These are phyloP conservation scores for Durotheca rogersii DNA, from an alignment of 495 filamentous ascomycete genomes.

Conservation along the genomic window DNA sequence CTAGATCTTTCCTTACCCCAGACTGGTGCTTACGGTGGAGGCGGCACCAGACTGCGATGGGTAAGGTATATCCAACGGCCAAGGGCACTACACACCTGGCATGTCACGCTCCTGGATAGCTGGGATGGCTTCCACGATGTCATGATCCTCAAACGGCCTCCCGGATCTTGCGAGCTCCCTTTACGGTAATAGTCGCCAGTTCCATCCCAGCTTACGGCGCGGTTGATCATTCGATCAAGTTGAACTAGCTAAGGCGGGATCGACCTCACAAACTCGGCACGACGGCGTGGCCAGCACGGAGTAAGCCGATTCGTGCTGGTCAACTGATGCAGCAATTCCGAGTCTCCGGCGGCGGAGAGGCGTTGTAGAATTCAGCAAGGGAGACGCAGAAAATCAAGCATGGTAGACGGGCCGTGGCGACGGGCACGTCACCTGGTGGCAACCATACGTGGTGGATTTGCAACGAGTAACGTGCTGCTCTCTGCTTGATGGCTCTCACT, in stretches of 20 bases:
- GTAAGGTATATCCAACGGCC: constrained; percentile 30
- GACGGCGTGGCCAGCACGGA: constrained; percentile 4
- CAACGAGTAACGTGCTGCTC: constrained; percentile 9
- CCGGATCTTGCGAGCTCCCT: constrained; percentile 10
- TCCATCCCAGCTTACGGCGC: too few species aligned
- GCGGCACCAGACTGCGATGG: constrained; percentile 29
- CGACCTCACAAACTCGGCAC: constrained; percentile 7
- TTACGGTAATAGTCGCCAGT: too few species aligned
- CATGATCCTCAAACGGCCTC: constrained; percentile 18
- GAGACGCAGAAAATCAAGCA: constrained; percentile 15
- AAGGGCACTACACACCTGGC: constrained; percentile 24
- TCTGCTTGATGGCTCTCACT: constrained; percentile 15
- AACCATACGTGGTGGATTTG: constrained; percentile 10
- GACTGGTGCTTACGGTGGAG: constrained; percentile 34
- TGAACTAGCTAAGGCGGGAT: too few species aligned
- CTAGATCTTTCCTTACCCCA: constrained; percentile 35
- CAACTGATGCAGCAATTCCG: constrained; percentile 8
- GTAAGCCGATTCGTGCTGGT: too few species aligned
- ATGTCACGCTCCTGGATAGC: constrained; percentile 16
- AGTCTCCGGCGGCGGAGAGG: constrained; percentile 24
- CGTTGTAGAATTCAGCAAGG: constrained; percentile 20
- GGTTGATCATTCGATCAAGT: constrained; percentile 19
- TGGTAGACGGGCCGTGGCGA: constrained; percentile 6
- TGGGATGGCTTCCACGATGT: constrained; percentile 14
- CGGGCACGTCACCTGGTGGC: constrained; percentile 29